Evolutionary conservation across 2,329 filamentous ascomycete genomes (phyloP), one percentile per base, ranked within the genome.

Genomic region (Saccharata proteae): DNA sequence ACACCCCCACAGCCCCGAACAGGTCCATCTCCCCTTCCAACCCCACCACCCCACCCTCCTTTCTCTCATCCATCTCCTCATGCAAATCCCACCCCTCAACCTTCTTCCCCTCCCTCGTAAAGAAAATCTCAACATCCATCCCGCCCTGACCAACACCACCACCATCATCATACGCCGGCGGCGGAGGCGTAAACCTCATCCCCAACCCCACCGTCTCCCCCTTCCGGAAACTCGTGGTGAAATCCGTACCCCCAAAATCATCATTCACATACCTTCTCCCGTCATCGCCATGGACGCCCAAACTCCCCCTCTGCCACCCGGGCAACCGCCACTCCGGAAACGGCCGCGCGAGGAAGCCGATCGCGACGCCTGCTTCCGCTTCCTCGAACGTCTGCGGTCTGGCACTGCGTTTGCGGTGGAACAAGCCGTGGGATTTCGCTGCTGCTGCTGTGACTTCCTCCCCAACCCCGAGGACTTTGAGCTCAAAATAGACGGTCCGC

Each of bases 231-330:
- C 73, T 63, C 7, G 50, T 43, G 0, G 74, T 75, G 40, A 86
- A 86, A 34, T 73, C 63, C 39, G 71, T 70, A 12, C 82, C 82
- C 14, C 82, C 81, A 62, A 69, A 79, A 6, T 66, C 65, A 50
- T 88, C 78, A 48, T 85, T 83, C 44, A 84, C 65, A 50, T 79
- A 90, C 51, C 70, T 69, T 44, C 77, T 68, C 0, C 82, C 82
- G 51, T 88, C 82, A 51, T 88, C 82, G 27, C 77, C 75, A 49
- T 88, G 82, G n/a, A 88, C 72, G 2, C 66, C 82, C 10, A 86
- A 47, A 40, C 73, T 78, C 12, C 71, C 81, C 19, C 81, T 69
- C 48, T 90, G 78, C 82, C 81, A 88, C 2, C 82, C 82, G 0
- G 82, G 82, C 37, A 86, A 67, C 6, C 82, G 69, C 60, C 83